Percentiles rank a stretch among this genome's conserved stretches.
phyloP scores from a whole-genome alignment of 164 flowering plant genomes.

The Litsea cubeba region DNA sequence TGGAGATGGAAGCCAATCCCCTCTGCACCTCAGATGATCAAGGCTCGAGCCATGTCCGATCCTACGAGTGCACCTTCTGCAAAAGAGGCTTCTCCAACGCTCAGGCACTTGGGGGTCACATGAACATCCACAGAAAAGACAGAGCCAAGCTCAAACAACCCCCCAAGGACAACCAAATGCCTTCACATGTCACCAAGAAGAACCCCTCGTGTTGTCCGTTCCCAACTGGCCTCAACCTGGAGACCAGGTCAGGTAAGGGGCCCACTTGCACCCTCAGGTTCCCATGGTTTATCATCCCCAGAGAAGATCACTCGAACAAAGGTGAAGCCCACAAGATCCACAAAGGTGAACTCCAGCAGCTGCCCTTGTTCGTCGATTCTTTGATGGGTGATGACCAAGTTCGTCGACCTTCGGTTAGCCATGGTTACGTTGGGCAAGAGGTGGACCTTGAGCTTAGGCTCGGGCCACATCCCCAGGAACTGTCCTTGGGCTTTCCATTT shows the following conservation, averaged over 20 bases:
- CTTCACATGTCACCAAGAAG: constrained; percentile 11
- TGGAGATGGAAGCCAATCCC: not conserved
- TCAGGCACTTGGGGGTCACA: constrained; percentile 48
- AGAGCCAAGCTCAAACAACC: constrained; percentile 42
- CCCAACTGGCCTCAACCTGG: not conserved
- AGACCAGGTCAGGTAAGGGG: not conserved
- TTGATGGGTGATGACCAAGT: constrained; percentile 6
- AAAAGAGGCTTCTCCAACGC: constrained; percentile 35
- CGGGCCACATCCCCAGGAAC: constrained; percentile 32
- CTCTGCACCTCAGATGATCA: not conserved
- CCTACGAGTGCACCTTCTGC: constrained; percentile 37
- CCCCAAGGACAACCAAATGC: constrained; percentile 7
- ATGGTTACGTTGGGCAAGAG: constrained; percentile 1
- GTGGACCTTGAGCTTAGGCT: constrained; percentile 57
- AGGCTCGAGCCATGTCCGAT: constrained; percentile 9
- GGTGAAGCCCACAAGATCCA: constrained; percentile 1
- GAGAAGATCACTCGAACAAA: constrained; percentile 1
- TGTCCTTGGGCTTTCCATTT: constrained; percentile 4
- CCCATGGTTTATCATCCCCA: not conserved
- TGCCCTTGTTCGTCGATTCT: constrained; percentile 23
- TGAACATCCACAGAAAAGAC: constrained; percentile 47
- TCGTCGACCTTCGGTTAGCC: constrained; percentile 2
- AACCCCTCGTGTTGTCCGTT: not conserved
- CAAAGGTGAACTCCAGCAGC: constrained; percentile 15
- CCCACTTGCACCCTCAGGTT: not conserved